Conservation (phyloP, 192 early-diverging fungal genomes). For the Pilaira anomala region DNA sequence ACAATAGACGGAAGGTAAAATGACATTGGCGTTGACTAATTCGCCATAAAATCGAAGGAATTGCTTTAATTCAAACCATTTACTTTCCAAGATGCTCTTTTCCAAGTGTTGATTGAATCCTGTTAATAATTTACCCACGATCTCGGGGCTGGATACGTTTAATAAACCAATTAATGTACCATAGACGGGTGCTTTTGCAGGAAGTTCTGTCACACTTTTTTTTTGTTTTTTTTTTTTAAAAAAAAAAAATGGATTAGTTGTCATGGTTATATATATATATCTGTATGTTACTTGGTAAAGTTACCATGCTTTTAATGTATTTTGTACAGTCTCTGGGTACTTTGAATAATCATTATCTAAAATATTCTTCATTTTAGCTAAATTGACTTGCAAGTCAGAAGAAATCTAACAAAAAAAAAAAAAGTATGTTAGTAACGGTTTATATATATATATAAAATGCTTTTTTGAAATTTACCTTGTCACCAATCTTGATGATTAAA, state of each 20-base stretch:
- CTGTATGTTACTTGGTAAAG: too few species aligned
- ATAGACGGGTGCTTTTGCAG: slow-evolving; percentile 73
- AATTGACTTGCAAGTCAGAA: slow-evolving; percentile 58
- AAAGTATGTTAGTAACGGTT: background rate
- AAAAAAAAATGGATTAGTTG: background rate
- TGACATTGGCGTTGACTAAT: slow-evolving; percentile 74
- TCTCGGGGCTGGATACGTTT: slow-evolving; percentile 44
- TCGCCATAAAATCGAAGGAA: slow-evolving; percentile 79
- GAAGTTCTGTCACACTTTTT: slow-evolving; percentile 64
- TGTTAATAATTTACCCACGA: slow-evolving; percentile 58
- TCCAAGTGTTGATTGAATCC: slow-evolving; percentile 53
- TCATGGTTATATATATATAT: background rate
- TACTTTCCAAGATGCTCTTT: slow-evolving; percentile 48
- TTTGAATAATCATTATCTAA: slow-evolving; percentile 69
- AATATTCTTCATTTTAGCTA: slow-evolving; percentile 65
- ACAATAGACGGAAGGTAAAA: slow-evolving; percentile 62
- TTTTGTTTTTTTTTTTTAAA: background rate
- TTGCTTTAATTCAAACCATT: slow-evolving; percentile 76
- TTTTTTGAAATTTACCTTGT: slow-evolving; percentile 48
- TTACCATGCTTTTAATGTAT: slow-evolving; percentile 60
- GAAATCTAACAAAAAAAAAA: slow-evolving; percentile 39
- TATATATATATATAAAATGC: too few species aligned
- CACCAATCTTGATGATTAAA: slow-evolving; percentile 74
- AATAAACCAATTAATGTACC: slow-evolving; percentile 81
- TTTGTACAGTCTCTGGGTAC: slow-evolving; percentile 58